Evolutionary conservation across 2,329 filamentous ascomycete genomes (phyloP), one percentile per base, ranked within the genome.

Genomic region (Aspergillus sp.): DNA sequence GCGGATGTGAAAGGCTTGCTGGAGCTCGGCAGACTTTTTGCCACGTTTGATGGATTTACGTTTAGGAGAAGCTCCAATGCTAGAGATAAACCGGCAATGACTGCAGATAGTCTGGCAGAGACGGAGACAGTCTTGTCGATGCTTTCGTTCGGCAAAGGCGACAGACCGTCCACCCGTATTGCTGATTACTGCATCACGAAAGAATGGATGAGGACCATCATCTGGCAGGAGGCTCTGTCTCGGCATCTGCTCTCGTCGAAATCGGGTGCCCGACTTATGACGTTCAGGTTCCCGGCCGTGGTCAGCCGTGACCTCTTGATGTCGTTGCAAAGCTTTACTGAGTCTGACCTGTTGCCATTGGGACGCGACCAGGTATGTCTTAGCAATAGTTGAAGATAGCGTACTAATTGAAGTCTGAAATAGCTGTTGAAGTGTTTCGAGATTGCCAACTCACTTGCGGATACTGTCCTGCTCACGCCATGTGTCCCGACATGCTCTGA

Each of bases 381-480:
- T n/a, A n/a, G n/a, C n/a, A 12, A 2, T 13, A 3, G 15, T 15
- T 13, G 3, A 36, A 36, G 5, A 10, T 21, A 15, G 32, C n/a
- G 51, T 12, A 55, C 32, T 38, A 25, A 17, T 45, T 0, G 12
- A 13, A 12, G 15, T 8, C 4, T 12, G 32, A 7, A 41, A 7
- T 32, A 73, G 71, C 60, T 73, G 23, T 59, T 73, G 28, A 73
- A 73, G 55, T 73, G 71, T 30, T 73, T 71, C n/a, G 71, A 73
- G 48, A 68, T 73, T 5, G 63, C 71, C 15, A 73, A 73, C 54
- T 70, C 71, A 5, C 57, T 73, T 8, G 71, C 71, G 23, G 71
- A 73, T 54, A 71, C 63, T 2, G 62, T 73, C 10, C 58, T 73
- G 15, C 65, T 65, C 43, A 67, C 61, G 6, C 56, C 65, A 3